Evolutionary conservation across 73 alveolate genomes (phyloP).

Genomic region (Paramecium pentaurelia): DNA sequence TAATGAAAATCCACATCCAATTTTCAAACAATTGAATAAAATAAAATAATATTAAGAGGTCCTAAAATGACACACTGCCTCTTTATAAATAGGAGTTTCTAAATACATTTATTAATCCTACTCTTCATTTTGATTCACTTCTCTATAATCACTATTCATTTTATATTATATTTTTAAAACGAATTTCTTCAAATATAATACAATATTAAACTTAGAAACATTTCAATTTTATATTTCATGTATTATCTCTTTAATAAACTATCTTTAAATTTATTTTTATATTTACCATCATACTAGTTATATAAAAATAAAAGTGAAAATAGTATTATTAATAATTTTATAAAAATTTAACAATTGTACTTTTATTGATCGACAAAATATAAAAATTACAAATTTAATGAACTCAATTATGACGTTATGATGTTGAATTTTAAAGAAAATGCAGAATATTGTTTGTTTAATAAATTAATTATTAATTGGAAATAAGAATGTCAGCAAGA

Average conservation of each 20-base stretch:
- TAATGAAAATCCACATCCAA: constrained; percentile 2
- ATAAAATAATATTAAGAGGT: not conserved
- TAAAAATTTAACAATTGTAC: not conserved
- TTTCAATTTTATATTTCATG: too few species aligned
- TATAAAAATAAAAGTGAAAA: not conserved
- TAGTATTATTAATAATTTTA: not conserved
- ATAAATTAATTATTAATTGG: not conserved
- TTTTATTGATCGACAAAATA: not conserved
- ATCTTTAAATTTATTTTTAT: too few species aligned
- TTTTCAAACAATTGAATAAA: not conserved
- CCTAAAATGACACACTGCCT: not conserved
- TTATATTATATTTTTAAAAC: not conserved
- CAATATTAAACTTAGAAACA: not conserved
- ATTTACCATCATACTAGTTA: too few species aligned
- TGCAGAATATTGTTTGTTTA: not conserved
- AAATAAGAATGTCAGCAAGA: not conserved
- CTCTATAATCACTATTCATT: not conserved
- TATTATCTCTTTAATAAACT: too few species aligned
- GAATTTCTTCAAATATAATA: not conserved
- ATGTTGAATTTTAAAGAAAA: not conserved
- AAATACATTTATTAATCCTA: not conserved
- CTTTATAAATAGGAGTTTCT: not conserved
- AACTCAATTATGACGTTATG: not conserved
- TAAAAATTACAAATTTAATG: not conserved
- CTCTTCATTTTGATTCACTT: not conserved